A percentile compares a stretch with the other conserved stretches of the same genome.
Conservation (phyloP, 176 grass and related monocot genomes). For the Eleusine indica region DNA sequence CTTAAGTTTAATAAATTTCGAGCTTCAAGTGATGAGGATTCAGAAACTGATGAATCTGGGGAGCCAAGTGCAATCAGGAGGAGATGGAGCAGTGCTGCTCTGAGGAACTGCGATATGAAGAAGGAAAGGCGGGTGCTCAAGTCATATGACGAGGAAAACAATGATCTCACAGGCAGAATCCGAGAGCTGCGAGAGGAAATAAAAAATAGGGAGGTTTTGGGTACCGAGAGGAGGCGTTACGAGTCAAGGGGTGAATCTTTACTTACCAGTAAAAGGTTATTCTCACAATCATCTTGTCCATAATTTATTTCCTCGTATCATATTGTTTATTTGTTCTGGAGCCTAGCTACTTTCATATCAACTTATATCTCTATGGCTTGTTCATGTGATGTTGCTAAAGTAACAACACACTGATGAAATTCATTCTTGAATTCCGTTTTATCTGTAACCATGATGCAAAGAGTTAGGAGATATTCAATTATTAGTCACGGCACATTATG, state of each 20-base stretch:
- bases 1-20: constrained; percentile 48
- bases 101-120: constrained; percentile 74
- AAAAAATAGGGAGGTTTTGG: constrained; percentile 50
- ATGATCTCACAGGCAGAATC: constrained; percentile 49
- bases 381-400: background rate
- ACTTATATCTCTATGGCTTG: background rate
- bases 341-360: background rate
- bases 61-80: constrained; percentile 43
- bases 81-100: constrained; percentile 73
- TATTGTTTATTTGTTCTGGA: constrained; percentile 8
- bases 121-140: constrained; percentile 57
- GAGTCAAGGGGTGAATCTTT: constrained; percentile 57
- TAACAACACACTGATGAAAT: constrained; percentile 7
- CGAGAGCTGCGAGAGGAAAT: constrained; percentile 78
- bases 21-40: constrained; percentile 44
- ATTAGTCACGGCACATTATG: background rate
- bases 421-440: constrained; percentile 17
- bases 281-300: constrained; percentile 5
- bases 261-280: constrained; percentile 80
- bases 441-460: background rate
- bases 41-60: constrained; percentile 41
- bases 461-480: background rate
- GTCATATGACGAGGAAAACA: constrained; percentile 45
- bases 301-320: background rate
- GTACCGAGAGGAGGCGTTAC: constrained; percentile 47